phyloP scores from a whole-genome alignment of 768 basidiomycete genomes.

The Amanita inopinata region DNA sequence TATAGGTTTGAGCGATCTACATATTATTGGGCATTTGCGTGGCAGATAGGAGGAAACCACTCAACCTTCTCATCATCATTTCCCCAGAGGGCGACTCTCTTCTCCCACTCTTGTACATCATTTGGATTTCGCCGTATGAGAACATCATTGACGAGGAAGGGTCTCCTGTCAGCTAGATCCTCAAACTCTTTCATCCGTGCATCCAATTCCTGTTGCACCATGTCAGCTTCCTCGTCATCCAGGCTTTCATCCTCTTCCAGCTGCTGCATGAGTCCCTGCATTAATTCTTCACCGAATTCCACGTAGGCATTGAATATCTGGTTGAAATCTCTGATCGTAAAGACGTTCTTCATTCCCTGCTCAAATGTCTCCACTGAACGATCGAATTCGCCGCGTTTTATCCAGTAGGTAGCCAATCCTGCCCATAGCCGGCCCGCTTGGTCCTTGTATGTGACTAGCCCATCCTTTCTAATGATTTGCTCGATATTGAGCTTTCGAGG shows the following conservation, averaged over 20 bases:
- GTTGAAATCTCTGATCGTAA: conserved; percentile 94
- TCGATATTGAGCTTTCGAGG: conserved; percentile 76
- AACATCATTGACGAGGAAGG: conserved; percentile 95
- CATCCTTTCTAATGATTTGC: conserved; percentile 74
- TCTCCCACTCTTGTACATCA: conserved; percentile 99
- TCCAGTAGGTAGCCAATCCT: conserved; percentile 96
- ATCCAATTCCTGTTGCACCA: conserved; percentile 80
- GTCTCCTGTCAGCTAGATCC: conserved; percentile 87
- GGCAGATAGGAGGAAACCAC: not conserved
- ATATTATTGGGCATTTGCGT: conserved; percentile 2
- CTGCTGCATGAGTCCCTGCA: conserved; percentile 82
- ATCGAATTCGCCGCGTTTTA: conserved; percentile 93
- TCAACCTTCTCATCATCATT: conserved; percentile 86
- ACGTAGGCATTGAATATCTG: conserved; percentile 97
- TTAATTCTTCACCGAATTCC: conserved; percentile 86
- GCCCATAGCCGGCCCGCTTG: conserved; percentile 96
- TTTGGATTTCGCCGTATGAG: conserved; percentile 88
- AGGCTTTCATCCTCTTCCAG: conserved; percentile 77
- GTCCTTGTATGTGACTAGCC: conserved; percentile 85
- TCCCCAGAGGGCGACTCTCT: conserved; percentile 87
- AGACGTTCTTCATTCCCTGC: conserved; percentile 67
- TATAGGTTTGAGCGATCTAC: conserved; percentile 91
- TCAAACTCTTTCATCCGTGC: conserved; percentile 87
- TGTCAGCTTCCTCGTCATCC: conserved; percentile 69
- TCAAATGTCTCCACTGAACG: conserved; percentile 85